Percentiles rank a stretch among this genome's conserved stretches.
Conservation (phyloP, 805 yeast genomes). For the Tetrapisispora iriomotensis region DNA sequence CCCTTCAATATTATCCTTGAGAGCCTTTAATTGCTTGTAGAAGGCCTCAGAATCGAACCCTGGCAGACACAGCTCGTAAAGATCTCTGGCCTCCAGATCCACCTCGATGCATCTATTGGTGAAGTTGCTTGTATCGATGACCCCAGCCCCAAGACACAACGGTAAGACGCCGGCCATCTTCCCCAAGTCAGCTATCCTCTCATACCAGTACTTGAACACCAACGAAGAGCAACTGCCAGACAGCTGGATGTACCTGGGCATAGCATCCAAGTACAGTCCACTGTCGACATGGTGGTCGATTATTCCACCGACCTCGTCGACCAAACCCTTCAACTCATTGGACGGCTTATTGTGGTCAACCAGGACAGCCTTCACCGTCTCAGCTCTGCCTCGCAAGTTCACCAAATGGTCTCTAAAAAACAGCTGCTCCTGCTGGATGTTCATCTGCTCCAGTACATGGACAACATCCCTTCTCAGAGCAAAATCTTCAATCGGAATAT, state of each 20-base stretch:
- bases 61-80: constrained; percentile 27
- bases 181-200: constrained; percentile 8
- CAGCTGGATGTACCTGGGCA: constrained; percentile 51
- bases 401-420: constrained; percentile 60
- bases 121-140: constrained; percentile 69
- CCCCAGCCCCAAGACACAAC: constrained; percentile 54
- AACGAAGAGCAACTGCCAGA: constrained; percentile 77
- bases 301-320: constrained; percentile 41
- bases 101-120: constrained; percentile 48
- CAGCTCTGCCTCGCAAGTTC: constrained; percentile 5
- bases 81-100: constrained; percentile 41
- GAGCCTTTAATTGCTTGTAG: constrained; percentile 32
- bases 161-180: constrained; percentile 31
- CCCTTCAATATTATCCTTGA: constrained; percentile 57
- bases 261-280: constrained; percentile 35
- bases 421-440: constrained; percentile 41
- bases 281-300: constrained; percentile 89
- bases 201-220: constrained; percentile 54
- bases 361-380: constrained; percentile 38
- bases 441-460: constrained; percentile 38
- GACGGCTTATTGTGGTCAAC: constrained; percentile 79
- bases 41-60: constrained; percentile 15
- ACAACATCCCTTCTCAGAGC: constrained; percentile 61
- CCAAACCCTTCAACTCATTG: constrained; percentile 32
- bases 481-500: constrained; percentile 60